Evolutionary conservation across 2,329 filamentous ascomycete genomes (phyloP).

Genomic region (Trematosphaeria pertusa): DNA sequence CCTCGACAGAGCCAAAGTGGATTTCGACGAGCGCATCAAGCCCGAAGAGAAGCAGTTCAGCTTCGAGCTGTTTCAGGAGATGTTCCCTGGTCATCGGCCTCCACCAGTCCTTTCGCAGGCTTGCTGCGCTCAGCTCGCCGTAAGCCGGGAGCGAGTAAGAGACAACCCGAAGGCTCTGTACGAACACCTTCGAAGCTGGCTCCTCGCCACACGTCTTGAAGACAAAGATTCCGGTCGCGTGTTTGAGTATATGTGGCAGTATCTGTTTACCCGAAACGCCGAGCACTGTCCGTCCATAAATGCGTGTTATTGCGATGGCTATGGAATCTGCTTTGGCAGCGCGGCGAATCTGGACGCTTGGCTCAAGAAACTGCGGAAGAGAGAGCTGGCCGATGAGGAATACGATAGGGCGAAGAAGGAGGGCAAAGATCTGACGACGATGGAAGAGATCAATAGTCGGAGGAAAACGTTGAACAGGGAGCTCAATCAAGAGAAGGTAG

Average conservation of each 20-base stretch:
- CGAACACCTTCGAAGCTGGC: constrained; percentile 53
- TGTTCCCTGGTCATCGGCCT: constrained; percentile 47
- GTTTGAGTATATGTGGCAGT: constrained; percentile 63
- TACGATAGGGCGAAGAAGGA: constrained; percentile 7
- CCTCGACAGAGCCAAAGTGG: constrained; percentile 43
- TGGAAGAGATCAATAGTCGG: constrained; percentile 11
- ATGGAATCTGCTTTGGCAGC: constrained; percentile 64
- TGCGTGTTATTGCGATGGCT: constrained; percentile 64
- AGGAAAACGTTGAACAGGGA: constrained; percentile 10
- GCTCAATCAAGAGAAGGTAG: constrained; percentile 9
- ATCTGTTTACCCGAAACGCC: constrained; percentile 33
- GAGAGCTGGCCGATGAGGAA: constrained; percentile 12
- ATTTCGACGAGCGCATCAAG: constrained; percentile 40
- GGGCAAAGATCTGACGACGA: constrained; percentile 2
- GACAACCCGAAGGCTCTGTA: constrained; percentile 54
- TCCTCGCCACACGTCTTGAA: constrained; percentile 50
- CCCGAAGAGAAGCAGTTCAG: constrained; percentile 33
- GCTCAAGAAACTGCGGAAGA: constrained; percentile 14
- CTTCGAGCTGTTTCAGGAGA: constrained; percentile 49
- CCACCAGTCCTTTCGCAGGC: constrained; percentile 54
- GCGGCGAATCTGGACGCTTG: constrained; percentile 13
- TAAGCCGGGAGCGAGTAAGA: constrained; percentile 50
- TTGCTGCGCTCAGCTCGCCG: constrained; percentile 61
- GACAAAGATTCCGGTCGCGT: constrained; percentile 58
- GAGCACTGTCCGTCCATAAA: constrained; percentile 38